phyloP scores from a whole-genome alignment of 1,284 basidiomycete species.

The Malassezia equina region DNA sequence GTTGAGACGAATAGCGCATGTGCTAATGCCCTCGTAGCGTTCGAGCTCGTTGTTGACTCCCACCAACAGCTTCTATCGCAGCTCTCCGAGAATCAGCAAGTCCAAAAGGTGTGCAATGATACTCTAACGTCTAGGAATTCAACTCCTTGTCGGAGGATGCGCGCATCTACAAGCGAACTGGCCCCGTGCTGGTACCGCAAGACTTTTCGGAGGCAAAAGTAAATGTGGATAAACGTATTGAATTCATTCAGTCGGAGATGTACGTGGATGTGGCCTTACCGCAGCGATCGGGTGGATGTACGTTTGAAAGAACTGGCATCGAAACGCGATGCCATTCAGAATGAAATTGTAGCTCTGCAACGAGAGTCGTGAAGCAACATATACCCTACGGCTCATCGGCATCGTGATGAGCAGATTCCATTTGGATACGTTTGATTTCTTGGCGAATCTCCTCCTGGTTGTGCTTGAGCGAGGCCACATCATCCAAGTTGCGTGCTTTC shows the following conservation, averaged over 20 bases:
- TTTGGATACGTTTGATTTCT: slow-evolving; percentile 30
- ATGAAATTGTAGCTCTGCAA: slow-evolving; percentile 16
- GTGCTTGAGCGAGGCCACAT: slow-evolving; percentile 29
- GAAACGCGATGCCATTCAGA: slow-evolving; percentile 12
- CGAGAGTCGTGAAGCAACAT: background rate
- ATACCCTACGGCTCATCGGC: background rate
- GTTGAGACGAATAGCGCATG: background rate
- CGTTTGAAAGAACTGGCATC: slow-evolving; percentile 4
- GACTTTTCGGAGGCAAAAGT: slow-evolving; percentile 75
- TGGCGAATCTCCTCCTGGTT: slow-evolving; percentile 35
- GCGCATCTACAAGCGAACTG: slow-evolving; percentile 80
- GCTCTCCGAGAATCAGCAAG: slow-evolving; percentile 78
- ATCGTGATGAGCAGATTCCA: background rate
- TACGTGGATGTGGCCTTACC: slow-evolving; percentile 50
- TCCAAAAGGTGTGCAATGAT: slow-evolving; percentile 62
- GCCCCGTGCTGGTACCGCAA: slow-evolving; percentile 80
- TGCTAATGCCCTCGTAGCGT: slow-evolving; percentile 13
- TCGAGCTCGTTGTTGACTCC: slow-evolving; percentile 32
- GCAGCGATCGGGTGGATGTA: slow-evolving; percentile 14
- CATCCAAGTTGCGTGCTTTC: slow-evolving; percentile 37
- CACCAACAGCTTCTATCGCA: slow-evolving; percentile 54
- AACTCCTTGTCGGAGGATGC: slow-evolving; percentile 64
- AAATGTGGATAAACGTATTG: slow-evolving; percentile 82
- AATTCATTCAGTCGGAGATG: slow-evolving; percentile 85
- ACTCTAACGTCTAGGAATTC: slow-evolving; percentile 61